Base-by-base conservation (phyloP, 163 green algal genomes). In the Coccomyxa subellipsoidea region DNA sequence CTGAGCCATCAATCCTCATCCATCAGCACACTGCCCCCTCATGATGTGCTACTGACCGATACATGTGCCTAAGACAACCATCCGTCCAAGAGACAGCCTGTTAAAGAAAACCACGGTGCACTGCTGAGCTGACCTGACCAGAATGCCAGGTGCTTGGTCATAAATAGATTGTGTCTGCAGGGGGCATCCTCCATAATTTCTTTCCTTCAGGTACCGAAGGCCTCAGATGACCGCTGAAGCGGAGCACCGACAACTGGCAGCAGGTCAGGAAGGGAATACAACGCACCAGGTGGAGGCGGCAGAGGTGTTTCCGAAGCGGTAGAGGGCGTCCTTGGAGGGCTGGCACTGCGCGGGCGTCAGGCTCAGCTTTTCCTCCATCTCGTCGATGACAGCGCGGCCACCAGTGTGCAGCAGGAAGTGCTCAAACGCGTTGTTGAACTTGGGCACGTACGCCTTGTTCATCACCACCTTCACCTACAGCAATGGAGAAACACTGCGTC, bases 221-320 rank as follows among this genome's bases (percentile, higher is more conserved):
- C n/a, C n/a, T n/a, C n/a, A n/a, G n/a, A n/a, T n/a, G n/a, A n/a
- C n/a, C n/a, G n/a, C n/a, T n/a, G n/a, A n/a, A n/a, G n/a, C n/a
- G n/a, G n/a, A n/a, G n/a, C n/a, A n/a, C n/a, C n/a, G n/a, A n/a
- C n/a, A n/a, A n/a, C n/a, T n/a, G n/a, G n/a, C 21, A 23, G 47
- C 47, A 59, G 2, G 15, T 59, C 47, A 59, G 4, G 23, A 59
- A 59, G 23, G 4, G n/a, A n/a, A n/a, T n/a, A n/a, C n/a, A n/a
- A 80, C 77, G 87, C 83, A 93, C 94, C 94, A 98, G 80, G 97
- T 94, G 81, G 91, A 96, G 10, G 91, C 92, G 79, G 87, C 92
- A 36, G 89, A 95, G 47, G 92, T 94, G 87, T 97, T 97, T 38
- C 84, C 84, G 54, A 84, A 95, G 83, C 89, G 90, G 81, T 92